Conservation (phyloP, 2,329 filamentous ascomycete genomes). For the Cladophialophora psammophila region DNA sequence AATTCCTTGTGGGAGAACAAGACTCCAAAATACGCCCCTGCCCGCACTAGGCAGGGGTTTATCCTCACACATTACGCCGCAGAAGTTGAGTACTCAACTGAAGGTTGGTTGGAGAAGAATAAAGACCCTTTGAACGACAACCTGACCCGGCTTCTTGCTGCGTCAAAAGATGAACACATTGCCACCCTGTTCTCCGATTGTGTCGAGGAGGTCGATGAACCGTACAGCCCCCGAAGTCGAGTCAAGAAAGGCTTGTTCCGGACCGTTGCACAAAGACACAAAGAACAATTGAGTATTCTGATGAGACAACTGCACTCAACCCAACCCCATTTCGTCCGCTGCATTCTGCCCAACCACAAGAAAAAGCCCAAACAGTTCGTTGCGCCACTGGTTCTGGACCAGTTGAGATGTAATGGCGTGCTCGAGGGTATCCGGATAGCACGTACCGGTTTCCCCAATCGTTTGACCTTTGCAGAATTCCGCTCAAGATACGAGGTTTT, state of each 20-base stretch:
- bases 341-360: constrained; percentile 97
- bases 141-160: constrained; percentile 83
- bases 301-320: constrained; percentile 96
- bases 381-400: constrained; percentile 90
- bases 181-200: constrained; percentile 88
- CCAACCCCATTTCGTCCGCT: constrained; percentile 97
- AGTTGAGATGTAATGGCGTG: constrained; percentile 98
- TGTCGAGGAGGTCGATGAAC: constrained; percentile 78
- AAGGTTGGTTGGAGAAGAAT: constrained; percentile 98
- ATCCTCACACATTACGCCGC: constrained; percentile 96
- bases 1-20: constrained; percentile 97
- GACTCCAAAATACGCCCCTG: constrained; percentile 88
- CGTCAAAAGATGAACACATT: constrained; percentile 82
- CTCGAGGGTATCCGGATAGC: constrained; percentile 98
- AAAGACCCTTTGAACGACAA: constrained; percentile 99
- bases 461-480: constrained; percentile 91
- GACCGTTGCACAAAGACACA: constrained; percentile 94
- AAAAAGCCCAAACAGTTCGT: constrained; percentile 94
- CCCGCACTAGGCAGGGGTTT: constrained; percentile 88
- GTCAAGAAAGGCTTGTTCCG: constrained; percentile 98
- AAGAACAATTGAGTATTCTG: constrained; percentile 95
- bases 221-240: constrained; percentile 71
- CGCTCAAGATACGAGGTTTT: constrained; percentile 95
- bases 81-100: constrained; percentile 95
- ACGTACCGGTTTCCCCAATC: constrained; percentile 93